Base-by-base conservation (phyloP, 768 basidiomycete species). In the Russula olivacea region DNA sequence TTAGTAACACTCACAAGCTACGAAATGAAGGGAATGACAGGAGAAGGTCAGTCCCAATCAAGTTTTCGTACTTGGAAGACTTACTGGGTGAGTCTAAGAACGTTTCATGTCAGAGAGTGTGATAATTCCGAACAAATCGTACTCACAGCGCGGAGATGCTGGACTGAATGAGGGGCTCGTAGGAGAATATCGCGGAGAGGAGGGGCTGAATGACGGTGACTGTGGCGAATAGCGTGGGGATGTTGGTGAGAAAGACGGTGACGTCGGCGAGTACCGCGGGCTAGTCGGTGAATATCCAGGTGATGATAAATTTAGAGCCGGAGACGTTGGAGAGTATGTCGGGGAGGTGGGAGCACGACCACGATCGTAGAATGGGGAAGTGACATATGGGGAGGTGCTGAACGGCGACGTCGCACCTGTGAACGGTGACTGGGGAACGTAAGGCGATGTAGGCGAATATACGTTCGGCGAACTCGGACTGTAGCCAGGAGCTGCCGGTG, bases 201-300 rank as follows among this genome's bases (percentile, higher is more conserved):
- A 86, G 25, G 92, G 92, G 67, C 89, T 92, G 79, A 93, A 96
- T 0, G 88, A 91, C 0, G 94, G 94, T 3, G 91, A 93, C 12
- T 93, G 92, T 1, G 93, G 94, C 64, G 86, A 89, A 76, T 91
- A 96, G 15, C 89, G 88, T 10, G 94, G 94, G 1, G 91, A 93
- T 64, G 93, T 89, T 0, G 93, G 93, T 3, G 91, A 93, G 79
- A 89, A 92, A 23, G 87, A 87, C 2, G 88, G 89, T 1, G 87
- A 91, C 0, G 89, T 92, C 0, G 88, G 89, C 3, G 90, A 93
- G 72, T 91, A 91, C n/a, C 86, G 81, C 21, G 89, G 89, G 70
- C 89, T 91, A 15, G 91, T 81, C 1, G 81, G 78, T 4, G 80
- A 81, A 66, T 80, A 82, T 9, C 83, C 83, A 7, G 93, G 91